Evolutionary conservation across 768 basidiomycete genomes (phyloP).

Genomic region (Terana coerulea): DNA sequence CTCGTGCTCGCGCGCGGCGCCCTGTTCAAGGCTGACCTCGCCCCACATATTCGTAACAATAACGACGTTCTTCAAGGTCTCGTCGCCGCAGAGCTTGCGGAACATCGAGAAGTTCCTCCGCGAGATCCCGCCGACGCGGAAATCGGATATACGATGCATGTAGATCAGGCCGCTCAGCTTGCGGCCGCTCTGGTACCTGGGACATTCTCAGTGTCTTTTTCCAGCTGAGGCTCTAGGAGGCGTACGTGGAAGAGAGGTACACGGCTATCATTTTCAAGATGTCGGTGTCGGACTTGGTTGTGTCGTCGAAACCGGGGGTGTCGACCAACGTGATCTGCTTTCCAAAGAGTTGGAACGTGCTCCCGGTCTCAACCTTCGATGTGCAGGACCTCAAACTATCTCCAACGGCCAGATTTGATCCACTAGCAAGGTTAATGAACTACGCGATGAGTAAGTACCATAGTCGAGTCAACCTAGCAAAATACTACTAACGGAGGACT

Average conservation of each 20-base stretch:
- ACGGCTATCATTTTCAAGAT: slow-evolving; percentile 11
- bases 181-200: slow-evolving; percentile 14
- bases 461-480: not conserved
- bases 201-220: not conserved
- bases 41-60: slow-evolving; percentile 57
- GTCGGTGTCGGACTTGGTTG: slow-evolving; percentile 10
- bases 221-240: not conserved
- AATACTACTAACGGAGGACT: slow-evolving; percentile 13
- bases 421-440: slow-evolving; percentile 55
- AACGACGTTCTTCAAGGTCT: slow-evolving; percentile 44
- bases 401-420: slow-evolving; percentile 44
- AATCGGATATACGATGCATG: slow-evolving; percentile 19
- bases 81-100: slow-evolving; percentile 49
- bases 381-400: slow-evolving; percentile 49
- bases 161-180: slow-evolving; percentile 19
- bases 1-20: slow-evolving; percentile 42
- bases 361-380: slow-evolving; percentile 37
- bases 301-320: slow-evolving; percentile 59
- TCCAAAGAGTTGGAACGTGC: slow-evolving; percentile 42
- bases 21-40: slow-evolving; percentile 33
- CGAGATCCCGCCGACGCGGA: slow-evolving; percentile 14
- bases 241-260: slow-evolving; percentile 8
- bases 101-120: slow-evolving; percentile 48
- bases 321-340: slow-evolving; percentile 46
- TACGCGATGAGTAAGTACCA: slow-evolving; percentile 16